Conservation (phyloP, 176 grass and related monocot genomes). For the Neostapfia colusana region DNA sequence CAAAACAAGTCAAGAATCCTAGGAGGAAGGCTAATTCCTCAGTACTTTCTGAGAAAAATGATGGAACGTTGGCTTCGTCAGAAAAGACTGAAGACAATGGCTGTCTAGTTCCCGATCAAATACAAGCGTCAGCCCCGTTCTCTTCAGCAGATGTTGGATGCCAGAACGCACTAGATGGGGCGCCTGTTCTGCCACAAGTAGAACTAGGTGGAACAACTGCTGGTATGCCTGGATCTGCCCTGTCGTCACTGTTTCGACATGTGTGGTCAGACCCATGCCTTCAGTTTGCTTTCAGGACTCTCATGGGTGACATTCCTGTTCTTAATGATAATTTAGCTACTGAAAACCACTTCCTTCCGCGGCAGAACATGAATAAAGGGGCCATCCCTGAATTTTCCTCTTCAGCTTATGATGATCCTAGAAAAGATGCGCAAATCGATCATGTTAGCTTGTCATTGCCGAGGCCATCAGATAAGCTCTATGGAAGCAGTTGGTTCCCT, state of each 20-base stretch:
- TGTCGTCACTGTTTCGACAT: slow-evolving; percentile 52
- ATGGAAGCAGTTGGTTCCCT: slow-evolving; percentile 47
- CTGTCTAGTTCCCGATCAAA: slow-evolving; percentile 27
- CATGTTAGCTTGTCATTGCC: slow-evolving; percentile 36
- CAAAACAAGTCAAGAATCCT: slow-evolving; percentile 20
- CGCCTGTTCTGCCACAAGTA: slow-evolving; percentile 7
- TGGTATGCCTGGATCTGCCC: slow-evolving; percentile 37
- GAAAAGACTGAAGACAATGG: slow-evolving; percentile 29
- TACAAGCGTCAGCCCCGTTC: slow-evolving; percentile 17
- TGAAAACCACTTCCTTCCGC: slow-evolving; percentile 43
- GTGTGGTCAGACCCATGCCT: slow-evolving; percentile 74
- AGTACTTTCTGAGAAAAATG: slow-evolving; percentile 33
- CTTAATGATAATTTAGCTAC: slow-evolving; percentile 27
- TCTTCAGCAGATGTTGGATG: slow-evolving; percentile 23
- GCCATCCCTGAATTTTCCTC: slow-evolving; percentile 18
- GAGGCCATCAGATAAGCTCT: slow-evolving; percentile 47
- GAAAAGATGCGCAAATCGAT: slow-evolving; percentile 34
- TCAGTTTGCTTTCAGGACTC: slow-evolving; percentile 69
- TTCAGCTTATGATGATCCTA: slow-evolving; percentile 36
- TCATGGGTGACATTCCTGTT: slow-evolving; percentile 61
- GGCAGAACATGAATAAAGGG: slow-evolving; percentile 41
- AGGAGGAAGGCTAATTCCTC: slow-evolving; percentile 29
- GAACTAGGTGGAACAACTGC: slow-evolving; percentile 30
- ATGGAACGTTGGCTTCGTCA: slow-evolving; percentile 32
- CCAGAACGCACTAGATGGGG: slow-evolving; percentile 16